Conservation (phyloP, 495 filamentous ascomycete species). For the Neurospora tetraspora region DNA sequence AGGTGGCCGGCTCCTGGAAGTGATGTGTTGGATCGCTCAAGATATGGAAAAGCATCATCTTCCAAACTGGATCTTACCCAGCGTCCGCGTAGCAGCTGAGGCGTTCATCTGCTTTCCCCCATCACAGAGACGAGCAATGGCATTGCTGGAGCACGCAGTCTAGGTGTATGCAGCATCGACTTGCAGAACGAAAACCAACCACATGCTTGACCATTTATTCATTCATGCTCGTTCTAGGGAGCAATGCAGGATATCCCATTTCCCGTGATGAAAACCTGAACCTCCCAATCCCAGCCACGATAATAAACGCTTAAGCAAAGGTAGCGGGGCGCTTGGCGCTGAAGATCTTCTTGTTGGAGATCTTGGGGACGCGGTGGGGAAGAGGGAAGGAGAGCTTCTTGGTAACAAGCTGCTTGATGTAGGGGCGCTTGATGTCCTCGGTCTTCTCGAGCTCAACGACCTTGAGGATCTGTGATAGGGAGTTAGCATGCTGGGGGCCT, state of each 20-base stretch:
- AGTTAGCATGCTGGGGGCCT: conserved; percentile 15
- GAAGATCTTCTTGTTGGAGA: conserved; percentile 76
- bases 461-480: conserved; percentile 69
- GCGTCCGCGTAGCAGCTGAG: neutral
- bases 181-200: conserved; percentile 9
- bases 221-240: conserved; percentile 32
- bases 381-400: conserved; percentile 98
- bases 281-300: conserved; percentile 37
- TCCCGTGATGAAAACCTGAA: conserved; percentile 44
- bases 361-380: conserved; percentile 83
- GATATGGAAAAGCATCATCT: neutral
- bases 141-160: neutral
- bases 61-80: neutral
- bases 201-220: conserved; percentile 26
- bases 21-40: neutral
- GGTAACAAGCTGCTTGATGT: conserved; percentile 94
- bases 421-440: conserved; percentile 88
- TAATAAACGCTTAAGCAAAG: conserved; percentile 48
- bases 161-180: neutral
- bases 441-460: conserved; percentile 92
- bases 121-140: neutral
- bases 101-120: neutral
- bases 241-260: conserved; percentile 42
- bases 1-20: neutral
- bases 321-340: conserved; percentile 83